These are phyloP conservation scores for Aphanocladium album DNA, from an alignment of 2,329 filamentous ascomycete genomes.

Conservation along the genomic window DNA sequence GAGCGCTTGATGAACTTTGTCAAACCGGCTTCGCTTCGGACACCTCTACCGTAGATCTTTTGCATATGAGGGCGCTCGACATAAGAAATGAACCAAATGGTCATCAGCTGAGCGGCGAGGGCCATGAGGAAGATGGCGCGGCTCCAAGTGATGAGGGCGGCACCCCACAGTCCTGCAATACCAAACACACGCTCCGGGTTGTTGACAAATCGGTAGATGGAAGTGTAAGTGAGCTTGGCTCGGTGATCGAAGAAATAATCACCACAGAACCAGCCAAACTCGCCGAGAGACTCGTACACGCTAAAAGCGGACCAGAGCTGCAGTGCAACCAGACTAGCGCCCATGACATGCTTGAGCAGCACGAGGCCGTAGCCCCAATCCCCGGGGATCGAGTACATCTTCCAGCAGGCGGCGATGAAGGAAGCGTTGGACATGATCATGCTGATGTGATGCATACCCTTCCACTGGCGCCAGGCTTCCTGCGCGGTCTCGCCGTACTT, in stretches of 20 bases:
- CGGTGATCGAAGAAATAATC: slow-evolving; percentile 96
- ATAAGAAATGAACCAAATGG: slow-evolving; percentile 81
- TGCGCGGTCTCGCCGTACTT: slow-evolving; percentile 88
- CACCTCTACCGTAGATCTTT: slow-evolving; percentile 82
- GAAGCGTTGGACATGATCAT: slow-evolving; percentile 85
- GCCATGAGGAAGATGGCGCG: slow-evolving; percentile 81
- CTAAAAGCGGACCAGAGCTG: slow-evolving; percentile 91
- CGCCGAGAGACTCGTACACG: slow-evolving; percentile 91
- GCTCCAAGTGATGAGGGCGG: slow-evolving; percentile 89
- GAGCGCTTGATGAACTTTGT: slow-evolving; percentile 87
- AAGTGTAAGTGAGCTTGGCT: slow-evolving; percentile 85
- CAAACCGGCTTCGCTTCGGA: slow-evolving; percentile 83
- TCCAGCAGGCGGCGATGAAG: slow-evolving; percentile 89
- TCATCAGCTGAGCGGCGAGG: slow-evolving; percentile 77
- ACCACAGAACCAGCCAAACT: slow-evolving; percentile 98
- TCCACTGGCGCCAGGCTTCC: slow-evolving; percentile 98
- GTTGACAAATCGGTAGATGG: slow-evolving; percentile 97
- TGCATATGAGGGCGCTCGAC: slow-evolving; percentile 98
- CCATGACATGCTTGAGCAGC: slow-evolving; percentile 81
- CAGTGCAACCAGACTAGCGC: slow-evolving; percentile 71
- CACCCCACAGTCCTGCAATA: slow-evolving; percentile 91
- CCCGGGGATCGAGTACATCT: slow-evolving; percentile 83
- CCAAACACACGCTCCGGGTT: slow-evolving; percentile 94
- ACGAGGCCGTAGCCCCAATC: slow-evolving; percentile 87
- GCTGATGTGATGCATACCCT: slow-evolving; percentile 88